Evolutionary conservation across 192 early-diverging fungal species (phyloP), one percentile per base, ranked within the genome.

Genomic region (Gonapodya sp.): DNA sequence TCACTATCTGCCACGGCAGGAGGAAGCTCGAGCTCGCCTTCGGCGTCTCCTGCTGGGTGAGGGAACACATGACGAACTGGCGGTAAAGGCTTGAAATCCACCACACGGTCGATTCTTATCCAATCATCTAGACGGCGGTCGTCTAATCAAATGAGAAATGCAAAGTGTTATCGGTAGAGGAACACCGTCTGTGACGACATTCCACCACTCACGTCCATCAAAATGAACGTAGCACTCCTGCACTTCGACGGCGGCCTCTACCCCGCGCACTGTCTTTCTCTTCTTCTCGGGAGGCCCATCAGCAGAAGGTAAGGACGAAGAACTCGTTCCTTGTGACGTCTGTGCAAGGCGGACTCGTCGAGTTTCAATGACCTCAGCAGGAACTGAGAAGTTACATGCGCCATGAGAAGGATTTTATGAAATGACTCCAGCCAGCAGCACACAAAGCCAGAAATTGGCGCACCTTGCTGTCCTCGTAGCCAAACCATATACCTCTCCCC

Each of bases 161-260:
- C 24, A 64, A 64, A 64, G 46, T 24, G 46, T 8, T 8, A 64
- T 16, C 46, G 24, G 46, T 64, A 64, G n/a, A n/a, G n/a, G n/a
- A n/a, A n/a, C n/a, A n/a, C n/a, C n/a, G n/a, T n/a, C n/a, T n/a
- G n/a, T n/a, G n/a, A n/a, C n/a, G n/a, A n/a, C n/a, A n/a, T n/a
- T n/a, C n/a, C n/a, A n/a, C 24, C 8, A 64, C 46, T 64, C 46
- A 64, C 46, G 24, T 64, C 46, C 46, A 8, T 64, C 46, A 64
- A 64, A 64, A 64, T 64, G 46, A 64, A 64, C 46, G 46, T 64
- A 64, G 24, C 46, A 64, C 46, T 64, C 46, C 46, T 64, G 46
- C 24, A 64, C 46, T 64, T 64, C 46, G 8, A 8, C 8, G 24
- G 46, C 46, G 8, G 46, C 24, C 24, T 64, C 46, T 8, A 64